Conservation (phyloP, 192 early-diverging fungal genomes). For the Backusella mclennaniae region DNA sequence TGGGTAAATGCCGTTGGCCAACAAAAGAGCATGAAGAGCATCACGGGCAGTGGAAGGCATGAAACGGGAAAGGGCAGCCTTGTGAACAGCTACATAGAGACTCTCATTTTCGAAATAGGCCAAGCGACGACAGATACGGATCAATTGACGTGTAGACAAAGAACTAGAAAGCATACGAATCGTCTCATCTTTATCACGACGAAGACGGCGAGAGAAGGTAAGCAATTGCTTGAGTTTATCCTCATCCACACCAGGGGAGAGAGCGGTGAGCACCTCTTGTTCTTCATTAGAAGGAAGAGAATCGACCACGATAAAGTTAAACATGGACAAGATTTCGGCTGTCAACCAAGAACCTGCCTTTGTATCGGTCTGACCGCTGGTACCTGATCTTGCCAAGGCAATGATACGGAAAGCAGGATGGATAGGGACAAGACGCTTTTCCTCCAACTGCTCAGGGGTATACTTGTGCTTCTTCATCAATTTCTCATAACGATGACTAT, state of each 20-base stretch:
- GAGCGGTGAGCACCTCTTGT: constrained; percentile 41
- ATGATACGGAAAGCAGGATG: constrained; percentile 79
- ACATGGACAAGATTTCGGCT: constrained; percentile 69
- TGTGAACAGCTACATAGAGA: constrained; percentile 60
- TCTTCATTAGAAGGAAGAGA: constrained; percentile 53
- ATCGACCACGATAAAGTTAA: constrained; percentile 66
- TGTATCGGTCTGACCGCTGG: constrained; percentile 44
- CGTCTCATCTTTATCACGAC: constrained; percentile 57
- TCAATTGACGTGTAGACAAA: constrained; percentile 72
- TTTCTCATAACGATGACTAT: constrained; percentile 52
- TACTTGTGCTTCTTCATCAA: constrained; percentile 47
- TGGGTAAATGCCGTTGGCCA: constrained; percentile 50
- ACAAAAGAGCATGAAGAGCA: constrained; percentile 62
- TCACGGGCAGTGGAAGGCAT: constrained; percentile 65
- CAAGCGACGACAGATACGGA: constrained; percentile 67
- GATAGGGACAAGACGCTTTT: constrained; percentile 53
- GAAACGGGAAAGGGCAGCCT: constrained; percentile 68
- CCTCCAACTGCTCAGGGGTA: constrained; percentile 42
- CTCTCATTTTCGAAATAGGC: constrained; percentile 62
- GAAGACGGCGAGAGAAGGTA: constrained; percentile 58
- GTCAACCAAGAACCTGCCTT: constrained; percentile 65
- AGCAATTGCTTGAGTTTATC: constrained; percentile 43
- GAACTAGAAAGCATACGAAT: constrained; percentile 55
- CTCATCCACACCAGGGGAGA: constrained; percentile 52
- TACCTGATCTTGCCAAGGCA: constrained; percentile 55